Base-by-base conservation (phyloP, 1,284 basidiomycete species). In the Rhodotorula sp. region DNA sequence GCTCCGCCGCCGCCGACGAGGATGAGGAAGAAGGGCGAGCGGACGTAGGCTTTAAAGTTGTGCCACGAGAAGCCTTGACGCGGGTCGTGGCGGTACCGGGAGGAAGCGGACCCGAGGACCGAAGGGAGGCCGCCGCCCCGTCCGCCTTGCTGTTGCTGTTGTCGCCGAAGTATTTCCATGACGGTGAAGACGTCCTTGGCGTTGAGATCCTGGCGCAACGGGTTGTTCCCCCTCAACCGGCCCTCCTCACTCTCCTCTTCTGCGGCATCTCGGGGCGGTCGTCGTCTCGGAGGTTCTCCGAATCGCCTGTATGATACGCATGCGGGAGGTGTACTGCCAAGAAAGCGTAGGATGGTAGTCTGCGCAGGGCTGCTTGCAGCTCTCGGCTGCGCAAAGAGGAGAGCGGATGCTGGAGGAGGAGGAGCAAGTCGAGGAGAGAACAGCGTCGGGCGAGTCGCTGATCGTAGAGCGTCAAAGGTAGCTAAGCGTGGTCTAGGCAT, bases 1-100 rank as follows among this genome's bases (percentile, higher is more conserved):
- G 83, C 78, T 10, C 81, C 82, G 1, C 83, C 85, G 21, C 83
- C 82, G 18, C 79, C 80, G 34, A 82, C 74, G 1, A 76, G 79
- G 8, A 82, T 71, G 14, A 78, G 79, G 43, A 77, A 69, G 38
- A 76, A 45, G 3, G 61, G 60, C 7, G 73, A 62, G 3, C 47
- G 60, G 12, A 62, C 10, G 31, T 47, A 38, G 21, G 57, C 58
- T n/a, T 49, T 18, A 28, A 45, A 23, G 57, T 68, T 63, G 62
- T 60, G 57, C n/a, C 54, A 48, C 12, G 65, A 55, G 59, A 66
- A 66, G 38, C 62, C 57, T 21, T 34, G 48, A 21, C 66, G 48
- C 0, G 47, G 31, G 2, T 55, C 55, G 2, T 28, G 21, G 16
- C 61, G 49, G 15, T 58, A 45, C 47, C 54, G 38, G 10, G 28